Conservation (phyloP, 2,329 filamentous ascomycete genomes). For the Aschersonia sp. region DNA sequence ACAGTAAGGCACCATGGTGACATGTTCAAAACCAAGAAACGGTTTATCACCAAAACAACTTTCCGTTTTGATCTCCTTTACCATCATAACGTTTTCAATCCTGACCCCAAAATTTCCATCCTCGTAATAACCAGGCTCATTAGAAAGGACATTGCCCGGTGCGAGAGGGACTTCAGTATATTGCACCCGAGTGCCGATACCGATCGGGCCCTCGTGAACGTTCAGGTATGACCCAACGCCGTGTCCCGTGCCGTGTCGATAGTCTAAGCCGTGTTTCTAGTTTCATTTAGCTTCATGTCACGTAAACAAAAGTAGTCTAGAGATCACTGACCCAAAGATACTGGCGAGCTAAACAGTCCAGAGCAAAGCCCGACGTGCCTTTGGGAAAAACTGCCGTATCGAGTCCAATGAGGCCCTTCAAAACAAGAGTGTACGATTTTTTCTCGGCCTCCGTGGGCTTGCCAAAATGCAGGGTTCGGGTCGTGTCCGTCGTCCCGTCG, state of each 20-base stretch:
- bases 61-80: slow-evolving; percentile 73
- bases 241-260: slow-evolving; percentile 91
- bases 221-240: slow-evolving; percentile 92
- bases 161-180: slow-evolving; percentile 83
- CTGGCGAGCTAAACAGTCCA: slow-evolving; percentile 80
- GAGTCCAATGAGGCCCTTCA: slow-evolving; percentile 86
- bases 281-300: slow-evolving; percentile 5
- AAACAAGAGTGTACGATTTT: slow-evolving; percentile 81
- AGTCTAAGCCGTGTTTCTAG: slow-evolving; percentile 62
- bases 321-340: slow-evolving; percentile 61
- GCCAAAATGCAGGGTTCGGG: slow-evolving; percentile 84
- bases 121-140: slow-evolving; percentile 95
- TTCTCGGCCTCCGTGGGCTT: slow-evolving; percentile 69
- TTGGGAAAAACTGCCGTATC: slow-evolving; percentile 84
- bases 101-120: slow-evolving; percentile 89
- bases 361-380: slow-evolving; percentile 82
- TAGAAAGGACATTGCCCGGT: slow-evolving; percentile 88
- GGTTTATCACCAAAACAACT: slow-evolving; percentile 87
- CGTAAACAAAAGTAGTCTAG: not conserved
- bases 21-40: slow-evolving; percentile 88
- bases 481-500: slow-evolving; percentile 93
- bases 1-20: slow-evolving; percentile 94
- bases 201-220: slow-evolving; percentile 93
- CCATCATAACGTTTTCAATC: slow-evolving; percentile 92
- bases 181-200: slow-evolving; percentile 81